phyloP scores from a whole-genome alignment of 495 filamentous ascomycete genomes.

The Podospora sp. region DNA sequence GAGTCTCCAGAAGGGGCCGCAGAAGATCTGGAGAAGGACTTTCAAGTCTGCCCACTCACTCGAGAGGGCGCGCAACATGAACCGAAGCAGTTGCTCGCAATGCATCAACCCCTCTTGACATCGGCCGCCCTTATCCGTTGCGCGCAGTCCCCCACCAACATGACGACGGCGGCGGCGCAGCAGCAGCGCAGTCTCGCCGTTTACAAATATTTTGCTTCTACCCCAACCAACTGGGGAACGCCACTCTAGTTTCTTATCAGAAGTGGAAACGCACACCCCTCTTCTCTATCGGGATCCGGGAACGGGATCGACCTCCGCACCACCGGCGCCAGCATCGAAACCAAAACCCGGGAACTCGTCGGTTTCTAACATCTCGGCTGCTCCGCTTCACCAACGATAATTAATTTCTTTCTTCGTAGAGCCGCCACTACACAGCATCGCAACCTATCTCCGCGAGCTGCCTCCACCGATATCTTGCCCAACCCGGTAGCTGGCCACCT shows the following conservation, averaged over 20 bases:
- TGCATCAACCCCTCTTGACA: background rate
- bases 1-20: conserved; percentile 6
- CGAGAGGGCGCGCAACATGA: background rate
- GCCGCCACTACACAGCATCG: background rate
- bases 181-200: background rate
- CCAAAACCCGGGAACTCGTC: background rate
- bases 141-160: too few species aligned
- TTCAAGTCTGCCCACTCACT: background rate
- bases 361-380: background rate
- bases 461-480: conserved; percentile 71
- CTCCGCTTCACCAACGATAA: background rate
- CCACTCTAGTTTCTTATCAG: background rate
- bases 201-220: background rate
- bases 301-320: background rate
- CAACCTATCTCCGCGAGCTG: conserved; percentile 46
- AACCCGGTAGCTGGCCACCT: conserved; percentile 90
- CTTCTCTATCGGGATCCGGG: background rate
- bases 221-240: background rate
- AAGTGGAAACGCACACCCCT: background rate
- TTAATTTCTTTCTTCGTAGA: background rate
- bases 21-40: background rate
- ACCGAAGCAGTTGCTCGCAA: background rate
- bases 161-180: too few species aligned
- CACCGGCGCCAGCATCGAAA: conserved; percentile 2
- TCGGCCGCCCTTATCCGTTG: conserved; percentile 11